Conservation (phyloP, 768 basidiomycete species). For the Paxillus rubicundulus region DNA sequence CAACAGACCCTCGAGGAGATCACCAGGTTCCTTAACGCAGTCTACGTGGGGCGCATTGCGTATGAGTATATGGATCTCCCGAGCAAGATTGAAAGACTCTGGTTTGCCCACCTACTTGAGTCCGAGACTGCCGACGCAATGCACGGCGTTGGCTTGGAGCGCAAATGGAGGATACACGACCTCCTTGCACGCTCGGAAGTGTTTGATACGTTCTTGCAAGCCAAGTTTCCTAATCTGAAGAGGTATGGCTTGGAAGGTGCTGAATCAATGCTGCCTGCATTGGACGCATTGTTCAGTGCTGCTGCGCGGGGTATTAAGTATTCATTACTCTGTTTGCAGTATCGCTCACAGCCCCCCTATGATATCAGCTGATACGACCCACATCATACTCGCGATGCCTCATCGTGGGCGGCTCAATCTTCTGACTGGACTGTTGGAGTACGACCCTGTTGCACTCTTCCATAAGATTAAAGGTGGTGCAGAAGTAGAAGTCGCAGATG, state of each 20-base stretch:
- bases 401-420: constrained; percentile 87
- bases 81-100: constrained; percentile 79
- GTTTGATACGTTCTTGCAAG: constrained; percentile 80
- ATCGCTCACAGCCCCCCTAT: background rate
- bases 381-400: constrained; percentile 81
- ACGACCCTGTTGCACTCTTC: constrained; percentile 67
- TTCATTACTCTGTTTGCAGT: background rate
- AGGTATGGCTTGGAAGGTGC: constrained; percentile 90
- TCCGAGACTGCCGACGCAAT: constrained; percentile 36
- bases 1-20: constrained; percentile 75
- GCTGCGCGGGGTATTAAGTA: constrained; percentile 57
- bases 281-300: constrained; percentile 70
- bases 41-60: constrained; percentile 84
- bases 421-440: constrained; percentile 72
- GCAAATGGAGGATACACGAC: constrained; percentile 59
- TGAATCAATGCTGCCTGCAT: constrained; percentile 89
- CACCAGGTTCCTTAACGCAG: constrained; percentile 58
- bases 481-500: constrained; percentile 58
- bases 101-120: constrained; percentile 88
- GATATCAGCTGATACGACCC: constrained; percentile 56
- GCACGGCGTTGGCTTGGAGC: constrained; percentile 27
- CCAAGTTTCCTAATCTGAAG: constrained; percentile 87
- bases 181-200: constrained; percentile 76
- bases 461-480: constrained; percentile 83
- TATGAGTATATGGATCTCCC: constrained; percentile 93